Base-by-base conservation (phyloP, 805 yeast species). In the Suhomyces prunicola region DNA sequence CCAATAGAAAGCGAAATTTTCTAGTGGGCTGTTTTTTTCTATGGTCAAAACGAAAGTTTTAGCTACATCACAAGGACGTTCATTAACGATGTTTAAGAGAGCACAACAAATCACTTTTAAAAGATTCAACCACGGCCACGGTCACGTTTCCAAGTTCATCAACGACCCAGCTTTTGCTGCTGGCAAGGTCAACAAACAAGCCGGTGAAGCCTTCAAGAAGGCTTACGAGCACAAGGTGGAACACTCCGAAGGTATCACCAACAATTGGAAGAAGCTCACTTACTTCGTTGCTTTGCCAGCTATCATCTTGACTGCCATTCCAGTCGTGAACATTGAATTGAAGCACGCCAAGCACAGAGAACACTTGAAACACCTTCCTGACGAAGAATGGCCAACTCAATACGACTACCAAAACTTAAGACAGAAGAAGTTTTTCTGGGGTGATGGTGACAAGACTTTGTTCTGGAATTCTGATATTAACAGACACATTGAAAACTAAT, bases 381-480 rank as follows among this genome's bases (percentile, higher is more conserved):
- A 92, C 71, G 93, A 87, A 63, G 96, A 92, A 70, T 89, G 96
- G 91, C 97, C 97, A 67, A 77, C 72, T 57, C 94, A 88, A 75
- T 89, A 89, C 79, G 92, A 86, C 65, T 94, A 84, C 84, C 92
- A 87, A 81, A 94, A 94, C 82, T 73, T 91, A 64, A 90, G 98
- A 84, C 70, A 72, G 69, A 86, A 84, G 73, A 86, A 88, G 70
- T 93, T 83, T 83, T 93, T 91, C 87, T 94, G 98, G 98, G 99
- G 99, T 70, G 93, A 94, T 70, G 98, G 99, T 71, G 97, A 92
- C 81, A 86, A 89, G 83, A 90, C 98, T 58, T 78, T 87, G 70
- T 94, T 94, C 88, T 94, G 99, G 99, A 90, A 90, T 81, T 81
- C 89, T 50, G 88, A 84, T 66, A 82, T 88, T 69, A 93, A 93